Evolutionary conservation across 2,329 filamentous ascomycete species (phyloP), one percentile per base, ranked within the genome.

Genomic region (Xylariaceae sp.): DNA sequence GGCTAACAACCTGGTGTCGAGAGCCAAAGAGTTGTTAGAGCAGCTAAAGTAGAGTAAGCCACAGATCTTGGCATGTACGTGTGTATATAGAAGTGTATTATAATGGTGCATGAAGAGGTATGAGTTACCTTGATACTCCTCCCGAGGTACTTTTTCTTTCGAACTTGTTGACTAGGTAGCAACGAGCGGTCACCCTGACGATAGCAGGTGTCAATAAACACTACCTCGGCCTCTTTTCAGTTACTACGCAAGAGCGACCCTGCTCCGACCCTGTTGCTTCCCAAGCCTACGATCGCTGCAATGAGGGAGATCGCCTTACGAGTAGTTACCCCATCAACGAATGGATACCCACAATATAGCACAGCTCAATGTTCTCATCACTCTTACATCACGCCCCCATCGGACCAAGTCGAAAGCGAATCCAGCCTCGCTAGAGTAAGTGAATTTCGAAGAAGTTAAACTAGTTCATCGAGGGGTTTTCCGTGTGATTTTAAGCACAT

Each of bases 21-120:
- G 73, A 67, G 82, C 82, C 1, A 74, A 79, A 63, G 75, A 81
- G 54, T 77, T 80, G 10, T 72, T 85, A 49, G 67, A 71, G 61
- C 74, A 73, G 52, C 68, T 85, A 67, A 78, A 78, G 68, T 84
- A 75, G 66, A 57, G 34, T 23, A 34, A 41, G 52, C 41, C 51
- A 41, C 50, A 35, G 50, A 34, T 11, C 11, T n/a, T 56, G 53
- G 52, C 51, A 54, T 61, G 51, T 57, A 48, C 57, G 55, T 51
- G 55, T 57, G 51, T 58, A 59, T 51, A 51, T 57, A 60, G 51
- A 18, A 51, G 48, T 63, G 61, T 64, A 63, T 45, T 48, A 62
- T 53, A 56, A 41, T 49, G 50, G 30, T 58, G 34, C 53, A 7
- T 48, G 13, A 55, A 45, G 17, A 53, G n/a, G 39, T 47, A n/a